A percentile compares a stretch with the other conserved stretches of the same genome.
phyloP scores from a whole-genome alignment of 805 yeast species.

The Yamadazyma paraphyllophila region DNA sequence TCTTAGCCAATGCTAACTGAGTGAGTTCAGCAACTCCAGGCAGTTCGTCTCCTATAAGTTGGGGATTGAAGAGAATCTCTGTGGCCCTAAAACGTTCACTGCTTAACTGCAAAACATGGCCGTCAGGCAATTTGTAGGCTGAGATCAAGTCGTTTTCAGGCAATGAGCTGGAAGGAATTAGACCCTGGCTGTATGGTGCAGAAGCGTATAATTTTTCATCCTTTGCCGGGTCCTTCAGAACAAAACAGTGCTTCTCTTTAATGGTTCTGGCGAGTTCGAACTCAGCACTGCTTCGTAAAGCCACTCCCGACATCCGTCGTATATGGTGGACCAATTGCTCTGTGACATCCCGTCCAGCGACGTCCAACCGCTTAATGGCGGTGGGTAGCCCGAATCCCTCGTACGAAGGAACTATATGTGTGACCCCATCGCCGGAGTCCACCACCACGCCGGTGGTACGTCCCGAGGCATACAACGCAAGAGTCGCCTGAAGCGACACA shows the following conservation, averaged over 20 bases:
- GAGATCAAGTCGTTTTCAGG: constrained; percentile 26
- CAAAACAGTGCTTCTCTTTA: constrained; percentile 72
- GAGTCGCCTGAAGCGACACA: constrained; percentile 70
- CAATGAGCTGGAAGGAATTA: constrained; percentile 10
- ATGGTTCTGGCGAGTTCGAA: constrained; percentile 74
- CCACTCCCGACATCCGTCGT: constrained; percentile 61
- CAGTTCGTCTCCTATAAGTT: constrained; percentile 71
- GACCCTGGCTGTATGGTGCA: constrained; percentile 10
- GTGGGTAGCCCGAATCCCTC: constrained; percentile 82
- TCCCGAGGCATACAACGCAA: constrained; percentile 84
- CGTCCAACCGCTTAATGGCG: constrained; percentile 68
- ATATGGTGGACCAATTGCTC: constrained; percentile 67
- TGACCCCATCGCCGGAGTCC: constrained; percentile 93
- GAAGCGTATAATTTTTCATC: constrained; percentile 52
- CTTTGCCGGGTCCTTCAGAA: constrained; percentile 53
- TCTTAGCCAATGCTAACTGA: constrained; percentile 59
- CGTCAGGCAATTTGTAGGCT: constrained; percentile 77
- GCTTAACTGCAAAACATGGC: constrained; percentile 63
- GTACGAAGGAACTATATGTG: constrained; percentile 83
- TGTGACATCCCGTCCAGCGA: constrained; percentile 87
- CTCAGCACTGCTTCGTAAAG: constrained; percentile 70
- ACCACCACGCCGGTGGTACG: constrained; percentile 86
- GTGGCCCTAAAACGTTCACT: constrained; percentile 71
- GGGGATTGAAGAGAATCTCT: constrained; percentile 82
- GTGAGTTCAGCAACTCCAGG: constrained; percentile 66